Conservation (phyloP, 1,139 yeast genomes). For the Suhomyces coccinellae region DNA sequence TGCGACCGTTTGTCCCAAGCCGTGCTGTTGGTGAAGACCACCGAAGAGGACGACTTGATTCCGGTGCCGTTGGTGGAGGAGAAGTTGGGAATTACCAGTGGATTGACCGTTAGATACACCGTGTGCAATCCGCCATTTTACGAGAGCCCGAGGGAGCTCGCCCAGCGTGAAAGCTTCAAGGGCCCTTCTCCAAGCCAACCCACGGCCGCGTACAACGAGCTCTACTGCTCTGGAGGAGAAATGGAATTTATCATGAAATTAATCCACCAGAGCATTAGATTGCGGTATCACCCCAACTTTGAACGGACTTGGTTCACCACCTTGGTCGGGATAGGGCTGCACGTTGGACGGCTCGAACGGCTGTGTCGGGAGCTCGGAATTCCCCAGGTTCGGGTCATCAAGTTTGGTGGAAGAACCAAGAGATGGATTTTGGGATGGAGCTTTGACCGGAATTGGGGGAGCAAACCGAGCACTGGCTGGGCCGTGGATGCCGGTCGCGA, state of each 20-base stretch:
- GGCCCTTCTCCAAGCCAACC: slow-evolving; percentile 13
- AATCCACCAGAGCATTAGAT: slow-evolving; percentile 16
- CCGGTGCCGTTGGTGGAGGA: slow-evolving; percentile 4
- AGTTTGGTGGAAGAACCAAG: slow-evolving; percentile 17
- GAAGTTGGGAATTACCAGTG: neutral
- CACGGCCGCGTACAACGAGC: slow-evolving; percentile 16
- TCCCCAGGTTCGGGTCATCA: slow-evolving; percentile 9
- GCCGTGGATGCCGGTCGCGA: neutral
- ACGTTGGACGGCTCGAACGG: slow-evolving; percentile 12
- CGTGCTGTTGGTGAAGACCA: slow-evolving; percentile 3
- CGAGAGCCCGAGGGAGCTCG: slow-evolving; percentile 13
- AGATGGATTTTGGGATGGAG: slow-evolving; percentile 26
- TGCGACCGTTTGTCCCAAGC: neutral
- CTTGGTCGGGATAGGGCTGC: slow-evolving; percentile 20
- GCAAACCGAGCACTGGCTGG: neutral
- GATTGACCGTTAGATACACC: slow-evolving; percentile 14
- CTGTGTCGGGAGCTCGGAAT: slow-evolving; percentile 11
- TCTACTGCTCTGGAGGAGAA: slow-evolving; percentile 23
- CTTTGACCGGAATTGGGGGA: neutral
- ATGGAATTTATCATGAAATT: slow-evolving; percentile 16
- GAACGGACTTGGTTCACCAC: slow-evolving; percentile 22
- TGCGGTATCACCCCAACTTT: slow-evolving; percentile 11
- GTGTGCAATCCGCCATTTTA: slow-evolving; percentile 29
- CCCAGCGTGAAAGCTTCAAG: slow-evolving; percentile 12
- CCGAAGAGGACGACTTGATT: slow-evolving; percentile 3